Conservation (phyloP, 306 rosid species). For the Dicorynia guianensis region DNA sequence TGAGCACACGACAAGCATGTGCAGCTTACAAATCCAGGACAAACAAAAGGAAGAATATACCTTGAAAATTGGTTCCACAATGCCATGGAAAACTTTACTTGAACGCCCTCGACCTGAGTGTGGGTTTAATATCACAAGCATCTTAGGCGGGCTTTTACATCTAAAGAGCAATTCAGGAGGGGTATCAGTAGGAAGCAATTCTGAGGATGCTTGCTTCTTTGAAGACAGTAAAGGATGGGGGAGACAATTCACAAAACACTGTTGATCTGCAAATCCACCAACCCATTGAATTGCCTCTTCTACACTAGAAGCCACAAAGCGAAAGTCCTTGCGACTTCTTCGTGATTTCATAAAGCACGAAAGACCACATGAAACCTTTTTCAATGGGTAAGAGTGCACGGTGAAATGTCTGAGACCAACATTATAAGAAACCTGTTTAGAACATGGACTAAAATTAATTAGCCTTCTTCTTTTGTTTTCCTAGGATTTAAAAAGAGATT, state of each 20-base stretch:
- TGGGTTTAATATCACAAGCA: constrained; percentile 97
- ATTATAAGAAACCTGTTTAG: constrained; percentile 89
- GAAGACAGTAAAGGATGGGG: constrained; percentile 95
- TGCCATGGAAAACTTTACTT: constrained; percentile 83
- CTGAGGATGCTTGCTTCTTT: constrained; percentile 97
- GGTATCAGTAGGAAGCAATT: constrained; percentile 76
- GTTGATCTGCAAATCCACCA: constrained; percentile 97
- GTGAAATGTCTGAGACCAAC: constrained; percentile 96
- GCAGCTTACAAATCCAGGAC: constrained; percentile 22
- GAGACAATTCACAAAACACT: constrained; percentile 87
- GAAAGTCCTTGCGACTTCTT: constrained; percentile 80
- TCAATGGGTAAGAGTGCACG: constrained; percentile 83
- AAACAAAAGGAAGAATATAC: constrained; percentile 49
- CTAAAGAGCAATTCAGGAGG: constrained; percentile 94
- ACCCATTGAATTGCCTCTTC: constrained; percentile 99
- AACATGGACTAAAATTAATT: constrained; percentile 44
- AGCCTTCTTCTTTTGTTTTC: constrained; percentile 28
- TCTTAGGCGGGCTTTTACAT: constrained; percentile 92
- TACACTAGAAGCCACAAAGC: constrained; percentile 76
- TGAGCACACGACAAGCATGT: constrained; percentile 26
- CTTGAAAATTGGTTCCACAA: constrained; percentile 93
- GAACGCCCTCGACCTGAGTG: constrained; percentile 97
- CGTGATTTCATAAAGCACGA: constrained; percentile 75
- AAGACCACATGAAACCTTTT: constrained; percentile 77
- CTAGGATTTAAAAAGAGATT: constrained; percentile 32